Base-by-base conservation (phyloP, 345 rosid species). In the Eucalyptus pauciflora region DNA sequence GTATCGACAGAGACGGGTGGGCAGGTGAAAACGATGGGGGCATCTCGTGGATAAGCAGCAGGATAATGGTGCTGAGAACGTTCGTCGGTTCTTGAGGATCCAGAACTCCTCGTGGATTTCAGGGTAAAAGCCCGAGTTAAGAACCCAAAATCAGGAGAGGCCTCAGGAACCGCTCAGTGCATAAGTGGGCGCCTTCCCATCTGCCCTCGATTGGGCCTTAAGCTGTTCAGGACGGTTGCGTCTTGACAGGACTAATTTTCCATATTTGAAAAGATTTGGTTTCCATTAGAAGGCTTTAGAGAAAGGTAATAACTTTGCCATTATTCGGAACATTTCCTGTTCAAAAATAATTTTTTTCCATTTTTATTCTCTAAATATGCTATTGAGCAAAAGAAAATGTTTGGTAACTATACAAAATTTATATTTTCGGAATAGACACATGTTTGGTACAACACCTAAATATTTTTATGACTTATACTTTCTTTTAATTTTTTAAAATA, bases 401-500 rank as follows among this genome's bases (percentile, higher is more conserved):
- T 1, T 20, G 25, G 5, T 52, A 18, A 3, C 3, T 1, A 0
- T 52, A 52, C 0, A 20, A 52, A 18, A 52, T 52, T 18, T 18
- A 18, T 52, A 52, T 1, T 52, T 3, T 2, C 0, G 18, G 2
- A 52, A 20, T 18, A 52, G 1, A 52, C 1, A 52, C 0, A 1
- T 52, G 4, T 52, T 7, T 52, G 10, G 1, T 18, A 52, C 4
- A 0, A 52, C 24, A 18, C 2, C 0, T 3, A 52, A 52, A 52
- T 52, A 18, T 18, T 52, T 52, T 52, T 18, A 3, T 52, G 24
- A 18, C 25, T 18, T 37, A 37, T 52, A 18, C 18, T 7, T 52
- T 52, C 56, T 52, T 52, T 18, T 52, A 51, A 7, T 18, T 18
- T 20, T 52, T 7, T 0, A 18, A 18, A 52, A 52, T 52, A 18